Percentiles rank a stretch among this genome's conserved stretches.
Conservation (phyloP, 2,329 filamentous ascomycete species). For the Phyllosticta capitalensis region DNA sequence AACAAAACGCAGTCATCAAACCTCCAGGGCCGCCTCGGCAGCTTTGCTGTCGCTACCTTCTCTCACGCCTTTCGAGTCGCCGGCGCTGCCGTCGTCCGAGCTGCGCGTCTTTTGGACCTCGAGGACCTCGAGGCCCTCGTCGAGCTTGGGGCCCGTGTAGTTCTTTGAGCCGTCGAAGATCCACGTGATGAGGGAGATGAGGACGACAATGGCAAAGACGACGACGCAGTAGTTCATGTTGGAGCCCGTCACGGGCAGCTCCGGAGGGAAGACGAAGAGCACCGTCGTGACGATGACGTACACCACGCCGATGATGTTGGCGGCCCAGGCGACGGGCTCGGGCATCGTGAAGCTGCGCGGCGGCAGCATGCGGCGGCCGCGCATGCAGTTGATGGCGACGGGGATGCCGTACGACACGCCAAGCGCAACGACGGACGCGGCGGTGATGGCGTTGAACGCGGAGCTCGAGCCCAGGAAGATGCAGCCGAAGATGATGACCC, state of each 20-base stretch:
- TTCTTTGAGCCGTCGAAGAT: constrained; percentile 52
- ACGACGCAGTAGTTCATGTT: constrained; percentile 60
- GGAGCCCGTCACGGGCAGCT: constrained; percentile 50
- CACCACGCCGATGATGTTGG: constrained; percentile 50
- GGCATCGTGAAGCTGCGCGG: constrained; percentile 48
- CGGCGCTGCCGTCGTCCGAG: neutral
- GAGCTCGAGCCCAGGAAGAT: constrained; percentile 59
- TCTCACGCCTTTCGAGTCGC: neutral
- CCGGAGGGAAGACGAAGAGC: constrained; percentile 65
- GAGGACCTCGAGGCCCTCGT: constrained; percentile 34
- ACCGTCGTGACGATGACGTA: constrained; percentile 65
- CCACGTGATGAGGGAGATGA: constrained; percentile 51
- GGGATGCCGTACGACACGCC: constrained; percentile 68
- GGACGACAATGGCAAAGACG: constrained; percentile 48
- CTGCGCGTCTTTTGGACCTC: constrained; percentile 19
- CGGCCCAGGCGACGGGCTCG: constrained; percentile 47
- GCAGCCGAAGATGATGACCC: constrained; percentile 58
- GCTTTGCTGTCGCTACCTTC: neutral
- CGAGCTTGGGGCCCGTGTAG: constrained; percentile 41
- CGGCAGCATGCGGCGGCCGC: constrained; percentile 57
- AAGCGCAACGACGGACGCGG: constrained; percentile 61
- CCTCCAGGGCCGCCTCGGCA: neutral
- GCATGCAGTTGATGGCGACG: constrained; percentile 57
- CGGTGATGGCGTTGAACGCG: constrained; percentile 63
- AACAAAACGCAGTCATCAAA: neutral